Conservation (phyloP, 352 stramenopile species). For the Phytophthora hibernalis region DNA sequence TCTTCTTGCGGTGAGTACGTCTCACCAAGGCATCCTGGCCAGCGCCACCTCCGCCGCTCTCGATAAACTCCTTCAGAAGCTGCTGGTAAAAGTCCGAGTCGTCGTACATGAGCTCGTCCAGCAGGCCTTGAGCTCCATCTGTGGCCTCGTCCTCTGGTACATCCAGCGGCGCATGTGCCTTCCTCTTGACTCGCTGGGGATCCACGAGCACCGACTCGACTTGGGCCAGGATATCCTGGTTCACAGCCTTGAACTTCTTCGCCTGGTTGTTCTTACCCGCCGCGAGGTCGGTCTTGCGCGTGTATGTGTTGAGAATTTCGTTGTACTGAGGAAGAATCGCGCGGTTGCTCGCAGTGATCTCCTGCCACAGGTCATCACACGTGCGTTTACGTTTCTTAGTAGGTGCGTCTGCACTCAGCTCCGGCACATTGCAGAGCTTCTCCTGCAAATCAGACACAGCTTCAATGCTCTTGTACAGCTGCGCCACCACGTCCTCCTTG, state of each 20-base stretch:
- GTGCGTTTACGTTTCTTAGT: constrained; percentile 76
- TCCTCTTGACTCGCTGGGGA: constrained; percentile 81
- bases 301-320: constrained; percentile 83
- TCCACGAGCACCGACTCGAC: constrained; percentile 88
- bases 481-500: constrained; percentile 46
- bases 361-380: constrained; percentile 63
- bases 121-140: constrained; percentile 45
- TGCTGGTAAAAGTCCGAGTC: constrained; percentile 91
- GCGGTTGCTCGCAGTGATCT: constrained; percentile 50
- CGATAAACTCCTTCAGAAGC: constrained; percentile 90
- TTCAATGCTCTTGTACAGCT: constrained; percentile 75
- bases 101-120: constrained; percentile 90
- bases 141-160: constrained; percentile 38
- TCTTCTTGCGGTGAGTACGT: constrained; percentile 84
- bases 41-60: constrained; percentile 64
- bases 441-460: constrained; percentile 64
- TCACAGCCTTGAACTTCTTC: constrained; percentile 91
- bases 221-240: constrained; percentile 87
- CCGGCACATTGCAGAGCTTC: constrained; percentile 72
- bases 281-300: constrained; percentile 74
- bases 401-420: constrained; percentile 40
- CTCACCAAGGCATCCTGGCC: constrained; percentile 57
- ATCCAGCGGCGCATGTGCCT: constrained; percentile 77
- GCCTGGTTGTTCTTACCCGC: constrained; percentile 61
- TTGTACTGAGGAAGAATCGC: constrained; percentile 78